Evolutionary conservation across 208 protist species (phyloP).

Genomic region (Acanthamoeba triangularis): DNA sequence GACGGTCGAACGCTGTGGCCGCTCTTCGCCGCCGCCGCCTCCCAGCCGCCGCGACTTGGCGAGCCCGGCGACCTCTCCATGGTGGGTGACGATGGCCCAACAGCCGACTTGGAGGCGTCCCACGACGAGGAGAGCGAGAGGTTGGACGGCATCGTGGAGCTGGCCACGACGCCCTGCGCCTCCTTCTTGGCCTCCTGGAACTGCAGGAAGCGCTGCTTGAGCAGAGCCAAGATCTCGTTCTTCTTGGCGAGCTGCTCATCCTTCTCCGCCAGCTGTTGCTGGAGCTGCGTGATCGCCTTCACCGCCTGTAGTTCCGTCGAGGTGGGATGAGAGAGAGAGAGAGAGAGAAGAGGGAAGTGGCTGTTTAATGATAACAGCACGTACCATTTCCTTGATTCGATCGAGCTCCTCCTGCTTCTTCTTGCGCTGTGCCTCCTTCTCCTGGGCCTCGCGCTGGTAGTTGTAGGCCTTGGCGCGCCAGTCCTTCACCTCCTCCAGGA

Average conservation of each 20-base stretch:
- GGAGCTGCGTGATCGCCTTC: constrained; percentile 59
- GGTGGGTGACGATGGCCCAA: background rate
- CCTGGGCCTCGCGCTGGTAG: constrained; percentile 17
- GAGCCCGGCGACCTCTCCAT: background rate
- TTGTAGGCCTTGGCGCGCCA: constrained; percentile 64
- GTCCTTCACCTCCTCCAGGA: constrained; percentile 56
- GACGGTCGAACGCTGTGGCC: background rate
- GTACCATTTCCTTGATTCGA: constrained; percentile 63
- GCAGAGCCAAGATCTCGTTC: constrained; percentile 52
- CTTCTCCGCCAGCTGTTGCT: constrained; percentile 22
- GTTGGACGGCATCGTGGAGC: background rate
- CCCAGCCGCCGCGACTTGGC: background rate
- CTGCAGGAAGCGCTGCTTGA: constrained; percentile 65
- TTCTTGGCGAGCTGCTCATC: constrained; percentile 63
- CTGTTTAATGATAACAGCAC: background rate
- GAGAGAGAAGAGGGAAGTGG: too few species aligned
- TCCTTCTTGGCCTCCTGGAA: constrained; percentile 45
- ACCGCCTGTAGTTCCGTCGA: background rate
- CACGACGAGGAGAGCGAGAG: constrained; percentile 46
- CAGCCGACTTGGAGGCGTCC: background rate
- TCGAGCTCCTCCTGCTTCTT: constrained; percentile 61
- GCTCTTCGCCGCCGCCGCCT: background rate
- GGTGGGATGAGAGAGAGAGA: background rate
- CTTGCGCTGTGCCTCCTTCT: background rate
- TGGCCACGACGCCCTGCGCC: background rate